Conservation (phyloP, 495 filamentous ascomycete species). For the Podospora fimiseda region DNA sequence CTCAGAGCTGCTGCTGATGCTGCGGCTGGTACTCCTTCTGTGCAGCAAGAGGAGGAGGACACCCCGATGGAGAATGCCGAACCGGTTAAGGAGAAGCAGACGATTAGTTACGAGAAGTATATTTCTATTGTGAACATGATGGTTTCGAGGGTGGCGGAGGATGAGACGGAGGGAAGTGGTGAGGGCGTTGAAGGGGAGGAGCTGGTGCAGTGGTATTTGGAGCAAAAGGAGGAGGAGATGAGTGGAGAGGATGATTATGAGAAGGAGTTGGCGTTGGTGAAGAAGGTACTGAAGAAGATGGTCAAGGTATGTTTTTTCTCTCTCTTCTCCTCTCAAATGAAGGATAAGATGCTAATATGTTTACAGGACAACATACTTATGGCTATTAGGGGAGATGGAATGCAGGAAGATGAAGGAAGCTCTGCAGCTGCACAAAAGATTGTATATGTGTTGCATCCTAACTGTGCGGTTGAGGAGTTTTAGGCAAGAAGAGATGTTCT, state of each 20-base stretch:
- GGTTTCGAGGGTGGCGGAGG: constrained; percentile 62
- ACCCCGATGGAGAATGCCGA: constrained; percentile 55
- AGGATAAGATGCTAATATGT: not conserved
- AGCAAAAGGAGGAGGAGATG: constrained; percentile 84
- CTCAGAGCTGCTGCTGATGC: constrained; percentile 36
- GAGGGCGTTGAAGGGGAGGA: constrained; percentile 87
- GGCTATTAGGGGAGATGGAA: constrained; percentile 78
- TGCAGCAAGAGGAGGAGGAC: constrained; percentile 58
- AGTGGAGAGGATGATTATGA: constrained; percentile 72
- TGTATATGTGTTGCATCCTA: constrained; percentile 91
- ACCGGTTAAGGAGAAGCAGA: constrained; percentile 59
- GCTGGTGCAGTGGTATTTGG: constrained; percentile 85
- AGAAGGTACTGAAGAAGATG: constrained; percentile 91
- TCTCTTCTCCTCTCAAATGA: not conserved
- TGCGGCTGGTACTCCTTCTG: constrained; percentile 23
- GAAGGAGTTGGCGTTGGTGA: constrained; percentile 65
- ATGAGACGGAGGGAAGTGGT: constrained; percentile 69
- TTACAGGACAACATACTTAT: constrained; percentile 83
- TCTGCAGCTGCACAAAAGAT: constrained; percentile 44
- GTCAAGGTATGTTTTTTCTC: constrained; percentile 67
- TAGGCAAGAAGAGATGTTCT: too few species aligned
- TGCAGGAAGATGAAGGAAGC: constrained; percentile 48
- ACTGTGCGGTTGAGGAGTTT: constrained; percentile 69
- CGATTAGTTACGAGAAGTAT: constrained; percentile 94
- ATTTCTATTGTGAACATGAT: constrained; percentile 81